Conservation (phyloP, 2,329 filamentous ascomycete genomes). For the Colletotrichum sp. region DNA sequence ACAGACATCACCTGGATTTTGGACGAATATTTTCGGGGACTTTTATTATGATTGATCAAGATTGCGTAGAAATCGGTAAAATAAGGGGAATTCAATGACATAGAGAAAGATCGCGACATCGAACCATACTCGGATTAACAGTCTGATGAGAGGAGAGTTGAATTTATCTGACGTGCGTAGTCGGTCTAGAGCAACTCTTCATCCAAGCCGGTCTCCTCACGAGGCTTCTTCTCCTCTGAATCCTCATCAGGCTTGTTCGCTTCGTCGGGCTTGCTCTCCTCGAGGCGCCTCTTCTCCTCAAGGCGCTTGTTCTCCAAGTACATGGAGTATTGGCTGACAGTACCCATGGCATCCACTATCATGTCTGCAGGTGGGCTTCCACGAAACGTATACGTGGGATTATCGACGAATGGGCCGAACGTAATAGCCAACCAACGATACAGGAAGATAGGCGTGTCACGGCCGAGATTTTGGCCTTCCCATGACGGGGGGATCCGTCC, state of each 20-base stretch:
- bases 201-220: too few relatives aligned
- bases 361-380: too few relatives aligned
- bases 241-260: too few relatives aligned
- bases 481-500: not conserved
- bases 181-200: too few relatives aligned
- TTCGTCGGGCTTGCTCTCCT: too few relatives aligned
- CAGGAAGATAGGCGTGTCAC: not conserved
- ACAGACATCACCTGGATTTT: not conserved
- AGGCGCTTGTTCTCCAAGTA: too few relatives aligned
- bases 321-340: too few relatives aligned
- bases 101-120: too few relatives aligned
- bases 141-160: not conserved
- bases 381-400: fast-evolving
- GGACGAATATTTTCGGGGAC: fast-evolving
- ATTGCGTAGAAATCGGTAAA: fast-evolving
- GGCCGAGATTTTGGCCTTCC: not conserved
- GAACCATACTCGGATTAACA: not conserved
- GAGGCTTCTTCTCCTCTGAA: too few relatives aligned
- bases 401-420: not conserved
- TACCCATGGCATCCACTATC: too few relatives aligned
- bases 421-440: not conserved
- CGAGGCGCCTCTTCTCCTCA: too few relatives aligned
- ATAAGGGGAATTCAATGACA: fast-evolving
- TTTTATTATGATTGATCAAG: not conserved
- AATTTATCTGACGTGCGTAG: too few relatives aligned